Conservation (phyloP, 345 rosid species). For the Geranium rotundifolium region DNA sequence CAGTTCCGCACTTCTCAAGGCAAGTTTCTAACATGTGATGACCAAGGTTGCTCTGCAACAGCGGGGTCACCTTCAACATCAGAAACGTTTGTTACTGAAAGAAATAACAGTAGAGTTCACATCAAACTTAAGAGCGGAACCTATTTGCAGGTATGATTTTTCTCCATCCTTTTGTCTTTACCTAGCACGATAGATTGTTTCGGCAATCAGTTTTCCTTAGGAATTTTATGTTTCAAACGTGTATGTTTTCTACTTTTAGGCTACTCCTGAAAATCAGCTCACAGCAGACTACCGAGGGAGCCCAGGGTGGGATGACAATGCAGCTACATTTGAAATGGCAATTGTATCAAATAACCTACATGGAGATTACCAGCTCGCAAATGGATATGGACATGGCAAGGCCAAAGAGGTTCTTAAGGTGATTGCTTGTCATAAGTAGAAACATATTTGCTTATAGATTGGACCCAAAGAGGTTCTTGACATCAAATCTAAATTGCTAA, state of each 20-base stretch:
- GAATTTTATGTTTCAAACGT: too few species aligned
- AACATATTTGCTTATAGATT: not conserved
- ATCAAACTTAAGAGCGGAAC: slow-evolving; percentile 38
- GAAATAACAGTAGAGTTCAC: slow-evolving; percentile 37
- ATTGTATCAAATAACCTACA: slow-evolving; percentile 51
- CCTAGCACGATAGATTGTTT: not conserved
- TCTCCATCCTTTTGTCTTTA: not conserved
- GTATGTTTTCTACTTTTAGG: slow-evolving; percentile 27
- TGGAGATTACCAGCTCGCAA: slow-evolving; percentile 69
- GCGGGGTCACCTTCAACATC: slow-evolving; percentile 31
- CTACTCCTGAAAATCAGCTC: slow-evolving; percentile 36
- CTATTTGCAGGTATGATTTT: slow-evolving; percentile 44
- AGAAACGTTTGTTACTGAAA: slow-evolving; percentile 45
- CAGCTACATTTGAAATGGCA: slow-evolving; percentile 54
- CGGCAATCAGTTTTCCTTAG: not conserved
- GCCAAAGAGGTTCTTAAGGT: slow-evolving; percentile 66
- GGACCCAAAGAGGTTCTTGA: not conserved
- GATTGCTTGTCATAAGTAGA: not conserved
- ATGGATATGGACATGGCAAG: slow-evolving; percentile 42
- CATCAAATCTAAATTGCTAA: not conserved
- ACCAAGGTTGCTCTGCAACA: slow-evolving; percentile 49
- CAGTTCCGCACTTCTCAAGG: slow-evolving; percentile 41
- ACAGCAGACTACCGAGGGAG: slow-evolving; percentile 52
- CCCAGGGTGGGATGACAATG: slow-evolving; percentile 62
- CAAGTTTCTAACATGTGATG: slow-evolving; percentile 51